Base-by-base conservation (phyloP, 1,139 yeast species). In the Taphrina populina region DNA sequence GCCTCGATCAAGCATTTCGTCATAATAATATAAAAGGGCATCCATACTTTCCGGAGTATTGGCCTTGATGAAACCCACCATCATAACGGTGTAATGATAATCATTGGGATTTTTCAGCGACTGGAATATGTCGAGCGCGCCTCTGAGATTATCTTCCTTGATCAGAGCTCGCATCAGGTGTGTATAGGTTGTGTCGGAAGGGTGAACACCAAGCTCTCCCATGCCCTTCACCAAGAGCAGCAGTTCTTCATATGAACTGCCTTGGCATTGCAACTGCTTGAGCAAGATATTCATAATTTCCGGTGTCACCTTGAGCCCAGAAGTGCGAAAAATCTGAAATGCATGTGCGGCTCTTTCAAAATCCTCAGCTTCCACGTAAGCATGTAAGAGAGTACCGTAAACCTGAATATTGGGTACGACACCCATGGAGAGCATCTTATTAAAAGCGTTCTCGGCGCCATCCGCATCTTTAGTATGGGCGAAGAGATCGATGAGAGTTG, bases 361-460 rank as follows among this genome's bases (percentile, higher is more conserved):
- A 23, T 49, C 54, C 4, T 40, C 46, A 7, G 54, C 46, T 30
- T 49, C 46, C 26, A 49, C 54, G n/a, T 49, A 49, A n/a, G 54
- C 54, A 32, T 49, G 44, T 34, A 49, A 30, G 8, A 49, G 32
- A 8, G 46, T n/a, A 8, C 54, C 54, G 20, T 39, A 49, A 7
- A 37, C 39, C 24, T 17, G 35, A 4, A 23, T 11, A 32, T 49
- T 49, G 10, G 44, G 30, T n/a, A 21, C 33, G 34, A 49, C 54
- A 10, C 54, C 54, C 13, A 15, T 19, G 11, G 21, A 39, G 23
- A 17, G 15, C 54, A 49, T 49, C 6, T 39, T 23, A 17, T 21
- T 34, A 23, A 49, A 49, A n/a, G 36, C 46, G 7, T 26, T 23
- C 15, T 49, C 39, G 7, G 54, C 54, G 11, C 54, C 54, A 2